Evolutionary conservation across 1,284 basidiomycete genomes (phyloP).

Genomic region (Xanthoconium separans): DNA sequence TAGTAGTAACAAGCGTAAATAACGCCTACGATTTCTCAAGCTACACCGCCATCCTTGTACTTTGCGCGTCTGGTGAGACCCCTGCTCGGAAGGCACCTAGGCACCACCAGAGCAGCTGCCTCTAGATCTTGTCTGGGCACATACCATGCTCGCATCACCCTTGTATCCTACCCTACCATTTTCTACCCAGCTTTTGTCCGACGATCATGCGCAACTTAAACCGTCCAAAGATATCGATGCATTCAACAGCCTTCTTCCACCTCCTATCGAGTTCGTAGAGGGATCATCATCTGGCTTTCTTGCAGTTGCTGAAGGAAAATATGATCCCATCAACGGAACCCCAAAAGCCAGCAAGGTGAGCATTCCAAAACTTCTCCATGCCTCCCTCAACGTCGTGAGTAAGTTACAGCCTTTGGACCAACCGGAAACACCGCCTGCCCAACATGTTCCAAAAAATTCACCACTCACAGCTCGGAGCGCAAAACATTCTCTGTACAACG

Average conservation of each 20-base stretch:
- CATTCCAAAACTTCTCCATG: background rate
- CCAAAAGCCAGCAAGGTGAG: constrained; percentile 41
- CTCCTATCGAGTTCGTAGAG: constrained; percentile 76
- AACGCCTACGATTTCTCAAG: constrained; percentile 20
- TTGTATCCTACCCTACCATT: constrained; percentile 51
- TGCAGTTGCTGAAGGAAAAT: constrained; percentile 67
- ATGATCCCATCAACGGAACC: constrained; percentile 71
- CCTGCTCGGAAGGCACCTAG: constrained; percentile 7
- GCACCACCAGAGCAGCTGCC: constrained; percentile 1
- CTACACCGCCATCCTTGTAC: background rate
- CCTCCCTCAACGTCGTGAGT: constrained; percentile 1
- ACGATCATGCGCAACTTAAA: constrained; percentile 54
- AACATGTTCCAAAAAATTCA: constrained; percentile 26
- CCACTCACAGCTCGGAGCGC: constrained; percentile 13
- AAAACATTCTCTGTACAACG: constrained; percentile 44
- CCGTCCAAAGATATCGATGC: constrained; percentile 69
- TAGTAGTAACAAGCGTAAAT: constrained; percentile 29
- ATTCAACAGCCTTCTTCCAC: constrained; percentile 72
- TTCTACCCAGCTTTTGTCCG: constrained; percentile 45
- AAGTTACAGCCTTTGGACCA: constrained; percentile 18
- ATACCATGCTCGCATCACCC: constrained; percentile 60
- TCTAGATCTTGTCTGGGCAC: constrained; percentile 6
- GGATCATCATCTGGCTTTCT: constrained; percentile 74
- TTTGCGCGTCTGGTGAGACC: background rate
- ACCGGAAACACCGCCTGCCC: constrained; percentile 20